Base-by-base conservation (phyloP, 2,329 filamentous ascomycete genomes). In the Pseudogymnoascus sp. region DNA sequence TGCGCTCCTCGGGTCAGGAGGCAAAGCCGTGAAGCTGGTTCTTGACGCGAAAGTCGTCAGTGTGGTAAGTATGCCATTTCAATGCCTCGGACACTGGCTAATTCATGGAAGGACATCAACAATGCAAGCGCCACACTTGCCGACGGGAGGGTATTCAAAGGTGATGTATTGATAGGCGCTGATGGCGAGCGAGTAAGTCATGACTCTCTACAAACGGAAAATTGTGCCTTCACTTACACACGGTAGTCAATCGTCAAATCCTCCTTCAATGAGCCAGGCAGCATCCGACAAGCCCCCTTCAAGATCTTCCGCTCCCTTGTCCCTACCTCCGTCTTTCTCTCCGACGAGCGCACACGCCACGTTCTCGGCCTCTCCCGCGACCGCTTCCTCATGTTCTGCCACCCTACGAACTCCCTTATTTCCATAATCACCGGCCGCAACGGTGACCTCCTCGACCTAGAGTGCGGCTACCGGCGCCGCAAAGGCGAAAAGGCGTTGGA, bases 301-400 rank as follows among this genome's bases (percentile, higher is more conserved):
- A 50, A 50, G 6, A 30, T 50, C 6, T 18, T 50, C 25, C 43
- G 43, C 22, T 50, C 43, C 43, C 43, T 50, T n/a, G 9, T 50
- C 25, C 43, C 43, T 7, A 50, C 7, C n/a, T 30, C 43, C n/a
- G 25, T 14, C n/a, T 50, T 50, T n/a, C 25, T 50, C 14, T 50
- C 43, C 25, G 43, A 50, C 25, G 43, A 30, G 25, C 43, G 43
- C 25, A 30, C 43, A 11, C 43, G 43, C 43, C 43, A 25, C 25
- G 8, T 50, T 6, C 25, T 50, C 22, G 43, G 30, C 4, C 14
- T 50, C 25, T 30, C 14, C n/a, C 8, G 14, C 3, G n/a, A 30
- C n/a, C 43, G 43, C 22, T 50, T 50, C 25, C 25, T 50, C 43
- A 50, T 50, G 43, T 30, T 50, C 43, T 50, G 43, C 43, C 43